Percentiles rank a stretch among this genome's conserved stretches.
phyloP scores from a whole-genome alignment of 345 rosid species.

The Salix suchowensis region DNA sequence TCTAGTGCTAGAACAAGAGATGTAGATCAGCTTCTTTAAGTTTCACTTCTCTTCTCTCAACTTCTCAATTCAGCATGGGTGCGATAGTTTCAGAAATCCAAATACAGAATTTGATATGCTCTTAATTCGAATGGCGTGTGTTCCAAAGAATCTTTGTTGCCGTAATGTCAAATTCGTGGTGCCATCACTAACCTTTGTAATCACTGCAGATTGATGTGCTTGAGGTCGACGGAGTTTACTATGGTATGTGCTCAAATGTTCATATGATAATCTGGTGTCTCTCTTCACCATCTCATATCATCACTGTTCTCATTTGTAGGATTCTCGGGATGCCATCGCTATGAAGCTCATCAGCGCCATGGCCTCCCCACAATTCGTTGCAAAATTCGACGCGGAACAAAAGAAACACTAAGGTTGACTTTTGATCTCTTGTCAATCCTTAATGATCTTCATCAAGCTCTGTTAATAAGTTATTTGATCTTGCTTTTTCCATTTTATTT shows the following conservation, averaged over 20 bases:
- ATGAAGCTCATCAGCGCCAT: conserved; percentile 82
- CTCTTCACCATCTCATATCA: neutral
- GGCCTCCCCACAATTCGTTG: conserved; percentile 82
- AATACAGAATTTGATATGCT: neutral
- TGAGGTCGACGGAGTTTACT: conserved; percentile 85
- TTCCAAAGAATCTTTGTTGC: neutral
- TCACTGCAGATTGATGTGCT: conserved; percentile 88
- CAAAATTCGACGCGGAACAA: conserved; percentile 85
- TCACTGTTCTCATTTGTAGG: conserved; percentile 32
- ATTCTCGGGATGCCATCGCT: conserved; percentile 91
- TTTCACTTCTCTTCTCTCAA: neutral
- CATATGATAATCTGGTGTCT: neutral
- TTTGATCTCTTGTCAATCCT: neutral
- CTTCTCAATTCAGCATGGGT: neutral
- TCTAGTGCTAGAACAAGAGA: neutral
- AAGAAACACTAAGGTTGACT: conserved; percentile 69
- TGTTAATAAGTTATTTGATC: neutral
- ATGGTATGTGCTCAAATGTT: conserved; percentile 36
- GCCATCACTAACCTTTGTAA: neutral
- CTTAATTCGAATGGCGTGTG: neutral
- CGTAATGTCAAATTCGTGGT: neutral
- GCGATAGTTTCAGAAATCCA: neutral
- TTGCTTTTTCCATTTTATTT: conserved; percentile 6
- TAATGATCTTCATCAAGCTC: neutral
- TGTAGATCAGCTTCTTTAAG: too few relatives aligned